A percentile compares a stretch with the other conserved stretches of the same genome.
Conservation (phyloP, 1,139 yeast genomes). For the Candida mesenterica region DNA sequence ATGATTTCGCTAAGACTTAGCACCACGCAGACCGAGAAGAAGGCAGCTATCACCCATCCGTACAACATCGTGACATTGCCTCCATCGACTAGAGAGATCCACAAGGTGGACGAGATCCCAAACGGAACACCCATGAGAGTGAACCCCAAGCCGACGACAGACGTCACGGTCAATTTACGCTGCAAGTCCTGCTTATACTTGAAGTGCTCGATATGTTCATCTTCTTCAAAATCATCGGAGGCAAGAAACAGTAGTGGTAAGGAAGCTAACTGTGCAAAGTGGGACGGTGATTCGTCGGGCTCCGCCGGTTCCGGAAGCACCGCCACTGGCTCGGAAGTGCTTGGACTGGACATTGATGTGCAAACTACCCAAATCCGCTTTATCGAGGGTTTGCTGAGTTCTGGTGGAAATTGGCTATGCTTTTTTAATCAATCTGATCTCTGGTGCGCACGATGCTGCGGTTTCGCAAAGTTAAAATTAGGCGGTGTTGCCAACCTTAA, state of each 20-base stretch:
- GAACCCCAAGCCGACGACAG: slow-evolving; percentile 72
- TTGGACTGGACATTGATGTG: background rate
- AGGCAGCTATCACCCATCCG: slow-evolving; percentile 66
- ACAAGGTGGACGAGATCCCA: slow-evolving; percentile 68
- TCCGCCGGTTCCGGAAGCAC: background rate
- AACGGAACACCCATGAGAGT: slow-evolving; percentile 78
- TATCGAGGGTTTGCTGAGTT: background rate
- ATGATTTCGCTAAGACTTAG: slow-evolving; percentile 69
- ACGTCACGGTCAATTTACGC: slow-evolving; percentile 61
- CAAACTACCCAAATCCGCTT: background rate
- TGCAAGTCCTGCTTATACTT: slow-evolving; percentile 68
- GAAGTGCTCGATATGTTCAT: slow-evolving; percentile 65
- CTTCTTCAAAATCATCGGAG: slow-evolving; percentile 21
- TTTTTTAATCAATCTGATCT: too few relatives aligned
- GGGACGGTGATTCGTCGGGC: background rate
- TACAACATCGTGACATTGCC: slow-evolving; percentile 69
- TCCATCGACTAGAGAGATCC: slow-evolving; percentile 69
- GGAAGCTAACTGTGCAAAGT: background rate
- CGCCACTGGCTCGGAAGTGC: background rate
- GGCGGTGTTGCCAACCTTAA: too few relatives aligned
- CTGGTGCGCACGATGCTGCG: too few relatives aligned
- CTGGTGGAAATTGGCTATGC: too few relatives aligned
- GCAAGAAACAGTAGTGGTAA: background rate
- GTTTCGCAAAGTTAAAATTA: too few relatives aligned
- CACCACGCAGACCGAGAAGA: slow-evolving; percentile 62